A percentile compares a stretch with the other conserved stretches of the same genome.
phyloP scores from a whole-genome alignment of 2,329 filamentous ascomycete species.

The Pseudogymnoascus sp. region DNA sequence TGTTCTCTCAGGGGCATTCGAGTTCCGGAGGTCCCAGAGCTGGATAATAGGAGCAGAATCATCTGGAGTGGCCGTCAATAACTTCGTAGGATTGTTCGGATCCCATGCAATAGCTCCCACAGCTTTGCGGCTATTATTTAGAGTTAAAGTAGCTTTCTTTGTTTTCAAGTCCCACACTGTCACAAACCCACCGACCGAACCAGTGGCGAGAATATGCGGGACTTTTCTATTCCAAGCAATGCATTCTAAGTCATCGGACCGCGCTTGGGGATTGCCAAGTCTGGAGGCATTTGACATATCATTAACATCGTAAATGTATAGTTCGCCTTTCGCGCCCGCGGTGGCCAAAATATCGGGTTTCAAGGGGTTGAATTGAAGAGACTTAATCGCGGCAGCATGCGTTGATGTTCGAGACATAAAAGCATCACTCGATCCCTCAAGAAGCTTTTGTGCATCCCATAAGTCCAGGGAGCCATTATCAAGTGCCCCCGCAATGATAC shows the following conservation, averaged over 20 bases:
- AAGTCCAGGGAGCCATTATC: conserved; percentile 90
- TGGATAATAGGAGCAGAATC: conserved; percentile 82
- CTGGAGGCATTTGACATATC: conserved; percentile 82
- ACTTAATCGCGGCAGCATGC: conserved; percentile 86
- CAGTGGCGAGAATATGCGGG: conserved; percentile 89
- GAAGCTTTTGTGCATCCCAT: conserved; percentile 74
- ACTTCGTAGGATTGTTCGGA: conserved; percentile 86
- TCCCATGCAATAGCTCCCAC: conserved; percentile 97
- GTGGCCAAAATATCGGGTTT: conserved; percentile 86
- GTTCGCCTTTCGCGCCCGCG: conserved; percentile 87
- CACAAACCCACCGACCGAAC: conserved; percentile 85
- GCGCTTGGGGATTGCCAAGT: conserved; percentile 76
- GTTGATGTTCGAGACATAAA: conserved; percentile 79
- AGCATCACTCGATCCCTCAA: conserved; percentile 55
- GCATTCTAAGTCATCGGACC: conserved; percentile 91
- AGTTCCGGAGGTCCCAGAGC: conserved; percentile 92
- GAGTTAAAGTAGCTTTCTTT: conserved; percentile 90
- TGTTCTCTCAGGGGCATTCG: conserved; percentile 83
- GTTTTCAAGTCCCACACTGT: conserved; percentile 98
- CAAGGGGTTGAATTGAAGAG: conserved; percentile 91
- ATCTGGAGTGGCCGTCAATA: conserved; percentile 84
- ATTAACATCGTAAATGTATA: conserved; percentile 91
- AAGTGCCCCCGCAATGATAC: conserved; percentile 88
- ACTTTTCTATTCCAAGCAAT: conserved; percentile 99
- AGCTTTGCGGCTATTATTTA: conserved; percentile 88